Percentiles rank a stretch among this genome's conserved stretches.
Conservation (phyloP, 1,284 basidiomycete genomes). For the Tilletia indica region DNA sequence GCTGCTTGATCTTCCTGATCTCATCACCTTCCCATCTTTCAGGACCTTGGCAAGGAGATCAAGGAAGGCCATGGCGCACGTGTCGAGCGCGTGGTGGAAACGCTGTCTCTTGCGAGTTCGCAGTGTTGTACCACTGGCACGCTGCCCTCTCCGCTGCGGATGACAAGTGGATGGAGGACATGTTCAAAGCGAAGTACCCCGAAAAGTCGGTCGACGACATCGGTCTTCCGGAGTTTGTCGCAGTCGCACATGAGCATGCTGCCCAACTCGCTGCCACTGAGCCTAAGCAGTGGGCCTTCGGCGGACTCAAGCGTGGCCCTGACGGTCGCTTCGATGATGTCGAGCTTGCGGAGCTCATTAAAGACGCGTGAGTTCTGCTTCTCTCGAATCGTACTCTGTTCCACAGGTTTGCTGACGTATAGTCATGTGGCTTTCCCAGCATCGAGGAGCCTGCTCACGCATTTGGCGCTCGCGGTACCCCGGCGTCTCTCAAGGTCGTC, state of each 20-base stretch:
- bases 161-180: slow-evolving; percentile 42
- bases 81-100: slow-evolving; percentile 40
- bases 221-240: slow-evolving; percentile 66
- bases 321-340: slow-evolving; percentile 70
- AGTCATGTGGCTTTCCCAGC: not conserved
- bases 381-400: no score
- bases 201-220: slow-evolving; percentile 57
- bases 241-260: slow-evolving; percentile 49
- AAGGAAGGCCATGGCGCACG: slow-evolving; percentile 21
- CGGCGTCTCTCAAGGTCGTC: slow-evolving; percentile 70
- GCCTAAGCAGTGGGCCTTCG: slow-evolving; percentile 66
- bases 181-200: slow-evolving; percentile 30
- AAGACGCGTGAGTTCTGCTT: slow-evolving; percentile 25
- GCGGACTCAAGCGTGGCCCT: slow-evolving; percentile 65
- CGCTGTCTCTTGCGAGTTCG: slow-evolving; percentile 37
- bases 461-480: slow-evolving; percentile 76
- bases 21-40: slow-evolving; percentile 24
- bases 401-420: no score
- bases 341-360: slow-evolving; percentile 64
- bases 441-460: slow-evolving; percentile 68
- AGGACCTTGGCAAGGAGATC: slow-evolving; percentile 26
- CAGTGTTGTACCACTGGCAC: slow-evolving; percentile 39
- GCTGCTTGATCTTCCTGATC: not conserved
- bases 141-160: slow-evolving; percentile 39
- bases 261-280: slow-evolving; percentile 25